Evolutionary conservation across 495 filamentous ascomycete genomes (phyloP).

Genomic region (Bryoglossum gracile): DNA sequence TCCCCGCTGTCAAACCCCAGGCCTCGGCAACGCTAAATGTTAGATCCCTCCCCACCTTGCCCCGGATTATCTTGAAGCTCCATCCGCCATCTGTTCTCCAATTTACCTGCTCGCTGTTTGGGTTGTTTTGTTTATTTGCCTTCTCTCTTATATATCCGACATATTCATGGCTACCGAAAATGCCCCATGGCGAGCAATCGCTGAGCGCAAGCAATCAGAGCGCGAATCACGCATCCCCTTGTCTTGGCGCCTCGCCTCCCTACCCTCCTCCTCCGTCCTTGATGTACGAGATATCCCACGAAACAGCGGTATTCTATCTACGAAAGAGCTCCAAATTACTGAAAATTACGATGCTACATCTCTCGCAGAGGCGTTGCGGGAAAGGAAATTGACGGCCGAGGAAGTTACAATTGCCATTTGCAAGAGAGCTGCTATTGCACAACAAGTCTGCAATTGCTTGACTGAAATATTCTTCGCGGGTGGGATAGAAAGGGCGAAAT

Average conservation of each 20-base stretch:
- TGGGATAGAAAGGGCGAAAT: constrained; percentile 49
- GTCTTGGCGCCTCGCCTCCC: constrained; percentile 35
- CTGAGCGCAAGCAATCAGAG: constrained; percentile 40
- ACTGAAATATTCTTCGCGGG: constrained; percentile 59
- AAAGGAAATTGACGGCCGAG: constrained; percentile 31
- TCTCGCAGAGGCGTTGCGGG: constrained; percentile 32
- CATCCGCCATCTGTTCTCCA: too few species aligned
- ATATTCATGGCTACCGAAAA: constrained; percentile 15
- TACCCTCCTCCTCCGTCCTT: constrained; percentile 3
- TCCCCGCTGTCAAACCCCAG: too few species aligned
- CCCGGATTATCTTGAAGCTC: too few species aligned
- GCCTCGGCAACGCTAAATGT: too few species aligned
- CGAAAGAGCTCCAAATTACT: constrained; percentile 44
- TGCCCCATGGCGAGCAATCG: constrained; percentile 27
- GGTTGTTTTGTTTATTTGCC: too few species aligned
- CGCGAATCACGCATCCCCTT: constrained; percentile 38
- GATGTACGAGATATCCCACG: constrained; percentile 16
- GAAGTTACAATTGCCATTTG: constrained; percentile 36
- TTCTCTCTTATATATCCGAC: too few species aligned
- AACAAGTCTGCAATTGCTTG: constrained; percentile 58
- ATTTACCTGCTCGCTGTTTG: too few species aligned
- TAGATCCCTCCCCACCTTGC: too few species aligned
- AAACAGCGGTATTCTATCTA: constrained; percentile 24
- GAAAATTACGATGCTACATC: constrained; percentile 40
- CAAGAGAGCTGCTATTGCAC: constrained; percentile 50